Percentiles rank a stretch among this genome's conserved stretches.
phyloP scores from a whole-genome alignment of 2,329 filamentous ascomycete genomes.

The Paecilomyces formosus region DNA sequence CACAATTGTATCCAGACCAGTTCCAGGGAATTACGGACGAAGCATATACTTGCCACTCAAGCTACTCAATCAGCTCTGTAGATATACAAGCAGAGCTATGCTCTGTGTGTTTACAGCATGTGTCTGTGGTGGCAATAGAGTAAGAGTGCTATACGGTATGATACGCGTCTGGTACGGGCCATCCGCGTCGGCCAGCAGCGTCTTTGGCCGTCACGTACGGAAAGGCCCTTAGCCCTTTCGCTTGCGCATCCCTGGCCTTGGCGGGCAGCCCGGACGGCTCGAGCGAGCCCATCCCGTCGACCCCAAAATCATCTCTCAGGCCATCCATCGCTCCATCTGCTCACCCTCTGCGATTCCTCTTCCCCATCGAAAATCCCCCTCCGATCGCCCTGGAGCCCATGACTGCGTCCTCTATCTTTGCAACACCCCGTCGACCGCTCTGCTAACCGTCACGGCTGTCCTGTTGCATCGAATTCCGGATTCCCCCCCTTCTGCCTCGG shows the following conservation, averaged over 20 bases:
- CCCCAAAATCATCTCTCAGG: constrained; percentile 15
- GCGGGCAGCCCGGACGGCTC: constrained; percentile 15
- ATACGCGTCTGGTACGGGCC: constrained; percentile 6
- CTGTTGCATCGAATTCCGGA: constrained; percentile 17
- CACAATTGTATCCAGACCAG: no score
- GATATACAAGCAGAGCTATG: no score
- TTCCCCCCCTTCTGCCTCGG: constrained; percentile 22
- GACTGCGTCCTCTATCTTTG: neutral
- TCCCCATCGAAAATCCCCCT: constrained; percentile 10
- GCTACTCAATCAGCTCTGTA: no score
- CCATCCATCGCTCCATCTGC: constrained; percentile 1
- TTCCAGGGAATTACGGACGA: no score
- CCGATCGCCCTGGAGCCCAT: neutral
- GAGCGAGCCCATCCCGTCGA: constrained; percentile 14
- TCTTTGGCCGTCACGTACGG: neutral
- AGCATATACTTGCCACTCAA: no score
- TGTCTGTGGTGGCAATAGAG: constrained; percentile 13
- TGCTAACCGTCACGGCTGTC: constrained; percentile 16
- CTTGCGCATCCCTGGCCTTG: constrained; percentile 30
- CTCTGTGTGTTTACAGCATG: no score
- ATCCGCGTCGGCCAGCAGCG: constrained; percentile 7
- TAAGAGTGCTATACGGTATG: neutral
- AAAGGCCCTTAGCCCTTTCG: constrained; percentile 4
- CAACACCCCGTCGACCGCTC: constrained; percentile 12
- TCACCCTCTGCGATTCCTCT: constrained; percentile 2